Conservation (phyloP, 2,329 filamentous ascomycete species). For the Remersonia thermophila region DNA sequence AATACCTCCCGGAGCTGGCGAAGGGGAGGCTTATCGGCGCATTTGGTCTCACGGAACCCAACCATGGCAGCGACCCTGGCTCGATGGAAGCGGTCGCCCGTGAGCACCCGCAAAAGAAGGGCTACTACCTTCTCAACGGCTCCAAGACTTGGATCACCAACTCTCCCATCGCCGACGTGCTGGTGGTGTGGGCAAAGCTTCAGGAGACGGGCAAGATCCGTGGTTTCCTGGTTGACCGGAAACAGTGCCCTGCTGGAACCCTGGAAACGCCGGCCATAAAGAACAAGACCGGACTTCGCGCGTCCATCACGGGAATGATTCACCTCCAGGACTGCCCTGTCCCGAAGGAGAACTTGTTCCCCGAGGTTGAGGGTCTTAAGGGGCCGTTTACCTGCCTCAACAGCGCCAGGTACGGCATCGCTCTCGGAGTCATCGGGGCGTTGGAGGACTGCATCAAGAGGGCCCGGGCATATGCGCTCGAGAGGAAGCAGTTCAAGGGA, state of each 20-base stretch:
- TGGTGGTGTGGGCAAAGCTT: slow-evolving; percentile 85
- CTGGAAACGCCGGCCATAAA: slow-evolving; percentile 86
- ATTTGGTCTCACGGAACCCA: slow-evolving; percentile 78
- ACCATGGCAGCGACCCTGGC: slow-evolving; percentile 77
- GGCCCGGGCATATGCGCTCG: slow-evolving; percentile 75
- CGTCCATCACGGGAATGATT: slow-evolving; percentile 96
- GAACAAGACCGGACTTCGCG: slow-evolving; percentile 87
- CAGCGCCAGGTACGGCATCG: slow-evolving; percentile 84
- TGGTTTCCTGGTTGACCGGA: slow-evolving; percentile 80
- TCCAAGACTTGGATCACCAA: slow-evolving; percentile 90
- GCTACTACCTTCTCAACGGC: slow-evolving; percentile 61
- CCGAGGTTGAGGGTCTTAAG: slow-evolving; percentile 69
- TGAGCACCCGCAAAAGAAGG: slow-evolving; percentile 64
- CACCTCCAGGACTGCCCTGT: slow-evolving; percentile 87
- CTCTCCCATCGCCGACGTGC: slow-evolving; percentile 68
- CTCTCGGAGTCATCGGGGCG: slow-evolving; percentile 85
- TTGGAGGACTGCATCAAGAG: slow-evolving; percentile 81
- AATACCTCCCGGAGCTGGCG: slow-evolving; percentile 62
- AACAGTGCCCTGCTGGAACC: slow-evolving; percentile 73
- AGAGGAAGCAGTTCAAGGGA: slow-evolving; percentile 89
- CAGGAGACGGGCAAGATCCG: slow-evolving; percentile 86
- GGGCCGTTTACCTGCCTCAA: slow-evolving; percentile 94
- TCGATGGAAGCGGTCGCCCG: slow-evolving; percentile 73
- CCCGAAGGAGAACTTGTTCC: slow-evolving; percentile 85
- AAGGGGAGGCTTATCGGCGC: slow-evolving; percentile 66